A percentile compares a stretch with the other conserved stretches of the same genome.
Evolutionary conservation across 1,284 basidiomycete genomes (phyloP).

Genomic region (Austroboletus sp.): DNA sequence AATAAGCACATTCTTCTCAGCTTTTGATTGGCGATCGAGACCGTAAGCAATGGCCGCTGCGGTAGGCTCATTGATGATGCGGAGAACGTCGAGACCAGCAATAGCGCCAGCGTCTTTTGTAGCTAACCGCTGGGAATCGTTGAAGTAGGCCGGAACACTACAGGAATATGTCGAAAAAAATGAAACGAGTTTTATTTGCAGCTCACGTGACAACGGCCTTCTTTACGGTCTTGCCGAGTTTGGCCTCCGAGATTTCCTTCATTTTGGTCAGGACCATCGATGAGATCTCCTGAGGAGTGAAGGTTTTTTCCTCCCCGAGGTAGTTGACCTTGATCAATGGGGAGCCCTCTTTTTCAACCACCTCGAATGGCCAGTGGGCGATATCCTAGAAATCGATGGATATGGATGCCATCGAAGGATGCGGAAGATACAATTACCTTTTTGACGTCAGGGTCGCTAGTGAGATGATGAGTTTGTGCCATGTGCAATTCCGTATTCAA

Average conservation of each 20-base stretch:
- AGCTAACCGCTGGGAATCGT: conserved; percentile 91
- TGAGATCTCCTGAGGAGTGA: conserved; percentile 96
- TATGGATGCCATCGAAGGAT: neutral
- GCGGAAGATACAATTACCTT: conserved; percentile 45
- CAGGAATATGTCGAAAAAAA: neutral
- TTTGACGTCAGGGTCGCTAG: conserved; percentile 78
- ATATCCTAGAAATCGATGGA: conserved; percentile 53
- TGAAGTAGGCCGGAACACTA: conserved; percentile 93
- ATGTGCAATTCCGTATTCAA: conserved; percentile 10
- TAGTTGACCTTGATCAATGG: conserved; percentile 95
- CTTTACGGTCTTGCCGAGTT: conserved; percentile 91
- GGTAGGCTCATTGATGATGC: conserved; percentile 96
- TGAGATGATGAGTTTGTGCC: conserved; percentile 8
- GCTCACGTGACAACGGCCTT: conserved; percentile 89
- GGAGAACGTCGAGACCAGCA: conserved; percentile 88
- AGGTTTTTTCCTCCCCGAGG: conserved; percentile 88
- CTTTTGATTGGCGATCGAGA: conserved; percentile 82
- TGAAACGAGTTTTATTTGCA: neutral
- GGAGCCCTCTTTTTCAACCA: conserved; percentile 89
- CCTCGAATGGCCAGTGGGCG: conserved; percentile 91
- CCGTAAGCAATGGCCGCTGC: conserved; percentile 93
- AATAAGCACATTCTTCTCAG: conserved; percentile 97
- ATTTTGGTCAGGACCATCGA: conserved; percentile 98
- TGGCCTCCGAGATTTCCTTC: conserved; percentile 99
- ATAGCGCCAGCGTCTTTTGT: conserved; percentile 95